phyloP scores from a whole-genome alignment of 768 basidiomycete genomes.

The Mycena olivaceomarginata region DNA sequence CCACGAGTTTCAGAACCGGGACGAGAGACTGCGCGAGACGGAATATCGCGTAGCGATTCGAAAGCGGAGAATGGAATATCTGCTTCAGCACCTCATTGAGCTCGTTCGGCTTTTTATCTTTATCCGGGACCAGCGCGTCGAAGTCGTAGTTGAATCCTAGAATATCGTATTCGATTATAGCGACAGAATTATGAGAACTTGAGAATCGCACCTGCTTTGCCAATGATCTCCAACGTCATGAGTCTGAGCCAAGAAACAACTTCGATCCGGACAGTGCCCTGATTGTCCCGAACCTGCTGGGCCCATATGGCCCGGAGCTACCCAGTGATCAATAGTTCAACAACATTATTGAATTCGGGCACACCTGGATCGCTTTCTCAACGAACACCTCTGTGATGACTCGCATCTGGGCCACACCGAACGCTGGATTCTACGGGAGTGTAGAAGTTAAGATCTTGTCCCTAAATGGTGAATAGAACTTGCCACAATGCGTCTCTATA shows the following conservation, averaged over 20 bases:
- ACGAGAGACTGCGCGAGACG: slow-evolving; percentile 2
- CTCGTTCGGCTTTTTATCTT: slow-evolving; percentile 16
- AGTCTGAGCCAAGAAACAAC: slow-evolving; percentile 14
- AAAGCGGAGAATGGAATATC: slow-evolving; percentile 13
- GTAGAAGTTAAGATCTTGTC: not conserved
- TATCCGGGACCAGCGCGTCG: not conserved
- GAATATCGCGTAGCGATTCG: not conserved
- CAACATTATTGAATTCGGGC: not conserved
- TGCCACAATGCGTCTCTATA: slow-evolving; percentile 27
- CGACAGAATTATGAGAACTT: too few species aligned
- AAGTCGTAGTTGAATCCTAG: slow-evolving; percentile 35
- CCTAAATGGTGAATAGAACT: not conserved
- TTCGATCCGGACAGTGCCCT: slow-evolving; percentile 5
- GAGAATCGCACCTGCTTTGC: slow-evolving; percentile 18
- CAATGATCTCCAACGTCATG: slow-evolving; percentile 32
- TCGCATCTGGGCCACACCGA: slow-evolving; percentile 62
- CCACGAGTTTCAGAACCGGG: slow-evolving; percentile 16
- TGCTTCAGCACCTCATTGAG: slow-evolving; percentile 12
- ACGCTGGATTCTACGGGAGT: slow-evolving; percentile 61
- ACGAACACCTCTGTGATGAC: slow-evolving; percentile 59
- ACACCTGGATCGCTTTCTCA: slow-evolving; percentile 55
- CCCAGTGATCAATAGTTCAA: too few species aligned
- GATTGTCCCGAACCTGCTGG: not conserved
- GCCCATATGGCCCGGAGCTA: slow-evolving; percentile 35
- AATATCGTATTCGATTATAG: too few species aligned